A percentile compares a stretch with the other conserved stretches of the same genome.
Conservation (phyloP, 352 stramenopile genomes). For the Globisporangium cederbergense region DNA sequence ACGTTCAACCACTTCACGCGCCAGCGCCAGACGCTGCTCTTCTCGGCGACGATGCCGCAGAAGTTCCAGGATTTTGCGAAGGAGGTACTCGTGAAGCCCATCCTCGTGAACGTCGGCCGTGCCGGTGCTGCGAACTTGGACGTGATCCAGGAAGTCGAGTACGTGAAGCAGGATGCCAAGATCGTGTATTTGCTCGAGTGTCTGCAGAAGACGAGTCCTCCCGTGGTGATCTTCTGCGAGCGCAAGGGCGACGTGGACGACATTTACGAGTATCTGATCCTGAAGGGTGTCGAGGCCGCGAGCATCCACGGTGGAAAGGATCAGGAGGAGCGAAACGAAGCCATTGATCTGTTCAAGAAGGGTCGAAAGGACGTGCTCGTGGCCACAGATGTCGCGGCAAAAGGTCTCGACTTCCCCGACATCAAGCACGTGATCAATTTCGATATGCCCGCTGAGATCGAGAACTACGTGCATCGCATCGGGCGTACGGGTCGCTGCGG, state of each 20-base stretch:
- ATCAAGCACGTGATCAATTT: conserved; percentile 99
- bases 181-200: conserved; percentile 99
- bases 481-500: conserved; percentile 97
- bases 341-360: conserved; percentile 94
- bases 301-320: conserved; percentile 98
- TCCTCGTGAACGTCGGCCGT: conserved; percentile 98
- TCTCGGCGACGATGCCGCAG: conserved; percentile 98
- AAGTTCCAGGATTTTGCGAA: conserved; percentile 99
- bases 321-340: conserved; percentile 96
- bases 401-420: conserved; percentile 98
- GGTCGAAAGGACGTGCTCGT: conserved; percentile 97
- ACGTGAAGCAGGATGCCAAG: conserved; percentile 98
- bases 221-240: conserved; percentile 98
- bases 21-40: conserved; percentile 98
- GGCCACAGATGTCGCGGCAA: conserved; percentile 97
- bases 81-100: conserved; percentile 92
- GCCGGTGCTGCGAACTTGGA: conserved; percentile 98
- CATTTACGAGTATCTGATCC: conserved; percentile 98
- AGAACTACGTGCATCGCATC: conserved; percentile 99
- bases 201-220: conserved; percentile 98
- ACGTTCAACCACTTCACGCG: conserved; percentile 98
- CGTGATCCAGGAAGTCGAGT: conserved; percentile 99
- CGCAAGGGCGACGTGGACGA: conserved; percentile 97
- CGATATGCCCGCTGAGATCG: conserved; percentile 99
- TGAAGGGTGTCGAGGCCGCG: conserved; percentile 95